Conservation (phyloP, 2,329 filamentous ascomycete species). For the Helotiales sp. region DNA sequence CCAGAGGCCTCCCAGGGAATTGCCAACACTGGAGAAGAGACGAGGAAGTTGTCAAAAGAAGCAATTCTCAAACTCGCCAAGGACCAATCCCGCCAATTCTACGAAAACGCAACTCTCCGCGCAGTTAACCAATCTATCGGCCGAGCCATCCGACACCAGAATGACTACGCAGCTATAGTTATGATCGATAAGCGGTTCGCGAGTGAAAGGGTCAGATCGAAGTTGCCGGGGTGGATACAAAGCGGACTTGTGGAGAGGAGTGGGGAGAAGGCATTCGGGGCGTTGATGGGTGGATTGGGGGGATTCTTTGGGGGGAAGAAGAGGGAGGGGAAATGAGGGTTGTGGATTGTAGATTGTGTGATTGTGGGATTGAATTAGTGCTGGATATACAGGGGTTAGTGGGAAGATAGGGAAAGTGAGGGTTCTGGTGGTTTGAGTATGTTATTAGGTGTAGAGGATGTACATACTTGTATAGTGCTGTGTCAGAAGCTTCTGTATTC, state of each 20-base stretch:
- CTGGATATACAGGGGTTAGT: too few species aligned
- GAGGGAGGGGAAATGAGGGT: neutral
- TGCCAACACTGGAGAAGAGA: slow-evolving; percentile 16
- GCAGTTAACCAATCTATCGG: slow-evolving; percentile 97
- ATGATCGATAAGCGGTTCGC: slow-evolving; percentile 80
- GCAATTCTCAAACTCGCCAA: slow-evolving; percentile 45
- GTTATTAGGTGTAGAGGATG: too few species aligned
- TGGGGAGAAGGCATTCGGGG: slow-evolving; percentile 52
- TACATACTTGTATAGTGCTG: too few species aligned
- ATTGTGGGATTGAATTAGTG: neutral
- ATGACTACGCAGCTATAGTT: slow-evolving; percentile 88
- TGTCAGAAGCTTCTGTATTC: too few species aligned
- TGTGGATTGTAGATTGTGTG: neutral
- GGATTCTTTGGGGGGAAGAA: slow-evolving; percentile 59
- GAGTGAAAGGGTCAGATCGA: slow-evolving; percentile 69
- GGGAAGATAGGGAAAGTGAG: too few species aligned
- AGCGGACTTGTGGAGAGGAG: slow-evolving; percentile 59
- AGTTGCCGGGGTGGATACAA: slow-evolving; percentile 88
- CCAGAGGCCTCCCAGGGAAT: neutral
- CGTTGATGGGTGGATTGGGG: slow-evolving; percentile 58
- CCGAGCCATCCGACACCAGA: slow-evolving; percentile 81
- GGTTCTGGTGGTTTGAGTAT: too few species aligned
- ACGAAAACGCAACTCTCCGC: slow-evolving; percentile 94
- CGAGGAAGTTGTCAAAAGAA: slow-evolving; percentile 25
- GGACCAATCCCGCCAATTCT: slow-evolving; percentile 72